Conservation (phyloP, 345 rosid species). For the Camelina sativa region DNA sequence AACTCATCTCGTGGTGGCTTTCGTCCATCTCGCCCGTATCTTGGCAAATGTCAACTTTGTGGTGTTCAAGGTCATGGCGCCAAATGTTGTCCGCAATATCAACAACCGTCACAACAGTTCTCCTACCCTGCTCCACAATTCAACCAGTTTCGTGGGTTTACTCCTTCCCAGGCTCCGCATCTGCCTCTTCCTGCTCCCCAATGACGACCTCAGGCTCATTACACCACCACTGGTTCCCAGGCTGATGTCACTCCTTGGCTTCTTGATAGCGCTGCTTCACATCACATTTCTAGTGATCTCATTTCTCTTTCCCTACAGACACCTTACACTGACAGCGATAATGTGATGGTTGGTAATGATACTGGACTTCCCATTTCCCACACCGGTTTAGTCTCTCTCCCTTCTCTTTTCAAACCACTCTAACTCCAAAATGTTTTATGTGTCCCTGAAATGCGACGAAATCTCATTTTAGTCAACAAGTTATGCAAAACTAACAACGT, state of each 20-base stretch:
- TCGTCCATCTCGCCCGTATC: no score
- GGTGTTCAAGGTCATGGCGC: no score
- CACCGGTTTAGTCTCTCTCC: not conserved
- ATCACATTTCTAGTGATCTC: not conserved
- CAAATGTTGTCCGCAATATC: no score
- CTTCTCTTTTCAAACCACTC: not conserved
- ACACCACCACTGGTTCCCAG: not conserved
- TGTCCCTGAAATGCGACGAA: no score
- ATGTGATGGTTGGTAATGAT: not conserved
- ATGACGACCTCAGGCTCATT: not conserved
- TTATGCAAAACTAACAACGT: no score
- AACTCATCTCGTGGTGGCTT: no score
- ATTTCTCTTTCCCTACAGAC: not conserved
- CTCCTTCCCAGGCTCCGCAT: not conserved
- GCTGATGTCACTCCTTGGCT: not conserved
- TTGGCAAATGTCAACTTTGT: no score
- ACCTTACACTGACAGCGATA: not conserved
- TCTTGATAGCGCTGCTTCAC: not conserved
- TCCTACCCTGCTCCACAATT: no score
- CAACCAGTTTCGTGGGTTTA: no score
- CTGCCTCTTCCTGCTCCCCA: accelerated
- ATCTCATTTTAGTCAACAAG: no score
- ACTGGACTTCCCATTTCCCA: not conserved
- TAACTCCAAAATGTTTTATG: not conserved
- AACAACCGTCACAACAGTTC: no score